Conservation (phyloP, 306 rosid genomes). For the Prinsepia uniflora region DNA sequence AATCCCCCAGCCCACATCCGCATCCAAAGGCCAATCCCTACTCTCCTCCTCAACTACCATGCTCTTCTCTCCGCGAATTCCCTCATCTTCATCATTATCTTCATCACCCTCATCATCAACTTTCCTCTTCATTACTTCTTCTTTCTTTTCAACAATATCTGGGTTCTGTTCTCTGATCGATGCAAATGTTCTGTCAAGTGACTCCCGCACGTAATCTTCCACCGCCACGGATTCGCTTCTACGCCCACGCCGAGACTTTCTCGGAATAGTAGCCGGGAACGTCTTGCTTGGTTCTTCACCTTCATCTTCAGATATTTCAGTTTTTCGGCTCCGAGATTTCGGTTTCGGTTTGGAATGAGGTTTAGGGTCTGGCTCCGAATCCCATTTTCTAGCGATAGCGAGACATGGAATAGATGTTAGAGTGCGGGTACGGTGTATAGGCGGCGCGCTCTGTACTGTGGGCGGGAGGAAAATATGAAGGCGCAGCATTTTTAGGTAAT, state of each 20-base stretch:
- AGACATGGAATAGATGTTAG: slow-evolving; percentile 37
- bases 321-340: slow-evolving; percentile 19
- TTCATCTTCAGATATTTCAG: slow-evolving; percentile 13
- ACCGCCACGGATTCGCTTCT: slow-evolving; percentile 75
- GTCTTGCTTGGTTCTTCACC: slow-evolving; percentile 20
- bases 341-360: slow-evolving; percentile 4
- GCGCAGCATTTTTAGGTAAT: slow-evolving; percentile 17
- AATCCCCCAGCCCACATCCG: slow-evolving; percentile 91
- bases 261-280: slow-evolving; percentile 48
- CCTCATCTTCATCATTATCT: slow-evolving; percentile 30
- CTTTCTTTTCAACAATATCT: slow-evolving; percentile 42
- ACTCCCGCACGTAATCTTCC: slow-evolving; percentile 57
- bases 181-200: slow-evolving; percentile 57
- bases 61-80: slow-evolving; percentile 28
- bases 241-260: slow-evolving; percentile 76
- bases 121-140: slow-evolving; percentile 48
- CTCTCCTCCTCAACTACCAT: slow-evolving; percentile 83
- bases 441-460: neutral
- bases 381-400: slow-evolving; percentile 37
- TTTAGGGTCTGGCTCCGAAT: slow-evolving; percentile 39
- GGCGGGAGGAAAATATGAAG: slow-evolving; percentile 20
- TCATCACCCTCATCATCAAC: slow-evolving; percentile 15
- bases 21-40: slow-evolving; percentile 78
- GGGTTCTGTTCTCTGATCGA: slow-evolving; percentile 53
- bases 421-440: slow-evolving; percentile 19